A percentile compares a stretch with the other conserved stretches of the same genome.
Evolutionary conservation across 2,329 filamentous ascomycete species (phyloP).

Genomic region (Diaporthe australafricana): DNA sequence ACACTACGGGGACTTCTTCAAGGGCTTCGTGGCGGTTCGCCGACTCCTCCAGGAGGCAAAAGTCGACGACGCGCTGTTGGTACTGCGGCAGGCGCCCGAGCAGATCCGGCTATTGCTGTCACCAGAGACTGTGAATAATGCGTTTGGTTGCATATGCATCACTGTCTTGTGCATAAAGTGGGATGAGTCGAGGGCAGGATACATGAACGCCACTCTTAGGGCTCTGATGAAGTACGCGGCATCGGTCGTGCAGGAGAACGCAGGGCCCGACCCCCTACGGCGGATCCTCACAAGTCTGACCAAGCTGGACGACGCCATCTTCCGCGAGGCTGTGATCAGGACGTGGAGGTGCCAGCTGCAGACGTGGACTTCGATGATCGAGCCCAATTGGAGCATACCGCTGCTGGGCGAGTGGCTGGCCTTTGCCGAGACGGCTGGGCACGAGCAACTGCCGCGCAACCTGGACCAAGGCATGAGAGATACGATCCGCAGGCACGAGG

Average conservation of each 20-base stretch:
- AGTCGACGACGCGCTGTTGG: slow-evolving; percentile 3
- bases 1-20: not conserved
- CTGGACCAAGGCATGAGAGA: not conserved
- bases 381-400: not conserved
- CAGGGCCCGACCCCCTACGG: not conserved
- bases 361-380: not conserved
- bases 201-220: not conserved
- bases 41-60: not conserved
- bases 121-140: not conserved
- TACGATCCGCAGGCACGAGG: not conserved
- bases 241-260: not conserved
- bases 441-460: not conserved
- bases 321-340: not conserved
- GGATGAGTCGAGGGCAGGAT: not conserved
- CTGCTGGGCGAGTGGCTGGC: slow-evolving; percentile 11
- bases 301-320: not conserved
- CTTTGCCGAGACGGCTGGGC: not conserved
- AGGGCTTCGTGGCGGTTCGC: not conserved
- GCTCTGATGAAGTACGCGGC: slow-evolving; percentile 4
- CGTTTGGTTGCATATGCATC: not conserved
- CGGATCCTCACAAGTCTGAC: not conserved
- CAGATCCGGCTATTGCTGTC: not conserved
- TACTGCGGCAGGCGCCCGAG: not conserved
- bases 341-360: not conserved
- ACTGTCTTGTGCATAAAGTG: slow-evolving; percentile 1